These are phyloP conservation scores for Pleurotus eryngii DNA, from an alignment of 768 basidiomycete genomes.

Conservation along the genomic window DNA sequence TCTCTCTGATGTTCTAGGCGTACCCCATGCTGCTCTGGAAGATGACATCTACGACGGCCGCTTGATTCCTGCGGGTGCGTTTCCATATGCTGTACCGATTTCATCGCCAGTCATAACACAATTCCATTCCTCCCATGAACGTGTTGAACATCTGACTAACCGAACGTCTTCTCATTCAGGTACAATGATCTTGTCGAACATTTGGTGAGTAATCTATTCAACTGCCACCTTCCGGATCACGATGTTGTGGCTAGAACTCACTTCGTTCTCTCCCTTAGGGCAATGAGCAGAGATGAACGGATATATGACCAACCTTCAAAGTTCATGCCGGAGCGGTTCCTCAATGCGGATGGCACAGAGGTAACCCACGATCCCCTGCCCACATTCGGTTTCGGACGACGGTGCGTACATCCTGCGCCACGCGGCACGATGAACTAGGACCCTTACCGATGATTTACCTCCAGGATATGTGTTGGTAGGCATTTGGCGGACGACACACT, in stretches of 20 bases:
- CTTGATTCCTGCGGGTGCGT: conserved; percentile 4
- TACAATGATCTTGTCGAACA: conserved; percentile 5
- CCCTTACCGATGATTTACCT: conserved; percentile 23
- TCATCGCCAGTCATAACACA: background rate
- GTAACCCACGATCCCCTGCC: background rate
- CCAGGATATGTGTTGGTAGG: conserved; percentile 29
- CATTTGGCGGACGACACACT: conserved; percentile 29
- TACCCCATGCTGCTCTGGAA: conserved; percentile 8
- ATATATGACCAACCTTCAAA: background rate
- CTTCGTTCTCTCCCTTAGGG: background rate
- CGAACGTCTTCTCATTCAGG: background rate
- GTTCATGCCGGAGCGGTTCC: conserved; percentile 5
- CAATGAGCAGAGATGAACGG: conserved; percentile 6
- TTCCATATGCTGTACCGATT: background rate
- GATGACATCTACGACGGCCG: conserved; percentile 8
- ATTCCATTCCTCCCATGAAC: background rate
- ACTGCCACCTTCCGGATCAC: background rate
- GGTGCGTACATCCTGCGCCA: background rate
- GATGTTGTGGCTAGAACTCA: background rate
- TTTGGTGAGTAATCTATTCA: background rate
- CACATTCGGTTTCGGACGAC: conserved; percentile 7
- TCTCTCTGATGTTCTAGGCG: conserved; percentile 1
- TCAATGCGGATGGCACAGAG: conserved; percentile 1
- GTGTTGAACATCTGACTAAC: background rate
- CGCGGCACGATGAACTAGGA: conserved; percentile 16